Percentiles rank a stretch among this genome's conserved stretches.
phyloP scores from a whole-genome alignment of 2,329 filamentous ascomycete genomes.

The Aschersonia sp. region DNA sequence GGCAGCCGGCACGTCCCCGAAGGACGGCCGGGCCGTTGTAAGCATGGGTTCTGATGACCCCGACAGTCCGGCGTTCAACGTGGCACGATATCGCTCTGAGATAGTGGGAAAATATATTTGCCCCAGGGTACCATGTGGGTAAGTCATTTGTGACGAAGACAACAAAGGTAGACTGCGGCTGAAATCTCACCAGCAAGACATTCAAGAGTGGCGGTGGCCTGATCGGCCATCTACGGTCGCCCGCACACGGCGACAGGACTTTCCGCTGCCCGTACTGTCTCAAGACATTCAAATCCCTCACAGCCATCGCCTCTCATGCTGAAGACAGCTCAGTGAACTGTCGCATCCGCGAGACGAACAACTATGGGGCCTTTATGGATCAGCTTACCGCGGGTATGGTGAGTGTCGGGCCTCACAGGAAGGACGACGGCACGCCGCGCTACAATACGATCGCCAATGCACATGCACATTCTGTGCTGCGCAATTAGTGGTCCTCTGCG shows the following conservation, averaged over 20 bases:
- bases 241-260: slow-evolving; percentile 19
- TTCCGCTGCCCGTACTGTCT: slow-evolving; percentile 30
- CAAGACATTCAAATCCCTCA: slow-evolving; percentile 22
- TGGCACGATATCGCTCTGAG: slow-evolving; percentile 28
- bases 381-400: slow-evolving; percentile 18
- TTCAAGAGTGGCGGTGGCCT: slow-evolving; percentile 20
- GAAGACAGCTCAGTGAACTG: slow-evolving; percentile 29
- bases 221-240: slow-evolving; percentile 27
- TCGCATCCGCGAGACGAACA: slow-evolving; percentile 23
- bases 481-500: too few relatives aligned
- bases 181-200: slow-evolving; percentile 19
- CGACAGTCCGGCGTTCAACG: slow-evolving; percentile 28
- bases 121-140: slow-evolving; percentile 36
- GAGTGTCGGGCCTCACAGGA: slow-evolving; percentile 8
- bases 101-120: slow-evolving; percentile 34
- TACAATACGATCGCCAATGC: slow-evolving; percentile 10
- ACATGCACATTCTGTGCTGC: neutral
- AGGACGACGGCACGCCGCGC: slow-evolving; percentile 12
- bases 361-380: slow-evolving; percentile 18
- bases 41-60: slow-evolving; percentile 26
- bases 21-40: slow-evolving; percentile 3
- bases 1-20: slow-evolving; percentile 5
- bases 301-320: slow-evolving; percentile 31
- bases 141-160: slow-evolving; percentile 10
- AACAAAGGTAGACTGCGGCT: neutral